Evolutionary conservation across 306 rosid genomes (phyloP).

Genomic region (Acacia melanoxylon): DNA sequence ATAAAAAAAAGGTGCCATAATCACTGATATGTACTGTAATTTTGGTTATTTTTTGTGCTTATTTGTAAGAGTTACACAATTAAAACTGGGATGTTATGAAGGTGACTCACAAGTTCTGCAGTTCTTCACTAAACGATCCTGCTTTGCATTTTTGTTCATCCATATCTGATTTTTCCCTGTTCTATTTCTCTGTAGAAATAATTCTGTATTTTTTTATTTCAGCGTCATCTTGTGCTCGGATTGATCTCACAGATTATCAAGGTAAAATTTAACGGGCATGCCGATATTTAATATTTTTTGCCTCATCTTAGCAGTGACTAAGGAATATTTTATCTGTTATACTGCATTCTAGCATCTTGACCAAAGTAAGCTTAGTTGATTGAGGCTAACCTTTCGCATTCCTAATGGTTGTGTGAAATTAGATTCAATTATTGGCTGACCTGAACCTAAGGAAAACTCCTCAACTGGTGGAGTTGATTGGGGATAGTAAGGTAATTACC

Average conservation of each 20-base stretch:
- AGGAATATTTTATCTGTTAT: not conserved
- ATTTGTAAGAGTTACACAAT: not conserved
- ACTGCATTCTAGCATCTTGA: not conserved
- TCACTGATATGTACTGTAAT: not conserved
- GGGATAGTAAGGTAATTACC: conserved; percentile 67
- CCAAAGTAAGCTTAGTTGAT: not conserved
- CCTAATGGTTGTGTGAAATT: conserved; percentile 25
- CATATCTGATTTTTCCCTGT: not conserved
- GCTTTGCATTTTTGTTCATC: not conserved
- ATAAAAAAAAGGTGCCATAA: not conserved
- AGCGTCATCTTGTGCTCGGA: conserved; percentile 98
- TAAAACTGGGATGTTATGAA: not conserved
- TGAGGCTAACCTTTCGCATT: conserved; percentile 26
- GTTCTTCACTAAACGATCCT: not conserved
- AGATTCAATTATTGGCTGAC: conserved; percentile 97
- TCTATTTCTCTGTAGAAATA: not conserved
- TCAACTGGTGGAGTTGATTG: conserved; percentile 90
- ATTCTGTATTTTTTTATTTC: conserved; percentile 41
- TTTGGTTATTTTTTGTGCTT: not conserved
- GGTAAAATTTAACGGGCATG: conserved; percentile 43
- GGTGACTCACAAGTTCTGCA: not conserved
- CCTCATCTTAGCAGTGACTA: not conserved
- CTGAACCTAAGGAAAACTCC: conserved; percentile 97
- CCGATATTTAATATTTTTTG: not conserved
- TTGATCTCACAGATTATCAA: conserved; percentile 94